A percentile compares a stretch with the other conserved stretches of the same genome.
phyloP scores from a whole-genome alignment of 805 yeast genomes.

The Candida pseudoglaebosa region DNA sequence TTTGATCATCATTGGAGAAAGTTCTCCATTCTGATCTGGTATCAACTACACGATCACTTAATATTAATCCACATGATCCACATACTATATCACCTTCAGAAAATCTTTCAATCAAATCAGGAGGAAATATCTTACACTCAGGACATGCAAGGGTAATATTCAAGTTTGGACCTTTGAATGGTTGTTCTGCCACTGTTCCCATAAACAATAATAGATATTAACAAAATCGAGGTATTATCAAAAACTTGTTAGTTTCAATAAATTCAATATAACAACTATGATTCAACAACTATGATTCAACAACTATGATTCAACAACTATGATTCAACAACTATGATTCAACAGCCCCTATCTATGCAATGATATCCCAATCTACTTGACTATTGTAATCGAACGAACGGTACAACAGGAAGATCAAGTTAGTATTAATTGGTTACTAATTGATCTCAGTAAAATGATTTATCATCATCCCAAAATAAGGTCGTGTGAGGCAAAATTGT shows the following conservation, averaged over 20 bases:
- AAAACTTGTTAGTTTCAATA: too few relatives aligned
- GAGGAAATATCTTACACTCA: constrained; percentile 93
- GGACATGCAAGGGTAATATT: constrained; percentile 91
- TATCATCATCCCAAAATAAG: neutral
- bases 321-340: too few relatives aligned
- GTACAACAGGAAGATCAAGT: constrained; percentile 3
- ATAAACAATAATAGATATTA: neutral
- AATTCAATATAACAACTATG: too few relatives aligned
- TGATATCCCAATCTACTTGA: too few relatives aligned
- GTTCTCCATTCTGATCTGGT: constrained; percentile 99
- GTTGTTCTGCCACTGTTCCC: constrained; percentile 19
- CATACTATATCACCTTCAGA: constrained; percentile 99
- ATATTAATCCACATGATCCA: constrained; percentile 91
- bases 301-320: too few relatives aligned
- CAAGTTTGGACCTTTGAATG: constrained; percentile 67
- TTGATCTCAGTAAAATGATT: too few relatives aligned
- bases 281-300: too few relatives aligned
- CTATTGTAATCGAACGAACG: constrained; percentile 5
- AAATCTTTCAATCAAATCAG: constrained; percentile 89
- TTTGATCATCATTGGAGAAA: constrained; percentile 94
- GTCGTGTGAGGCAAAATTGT: neutral
- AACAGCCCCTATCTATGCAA: too few relatives aligned
- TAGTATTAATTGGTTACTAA: neutral
- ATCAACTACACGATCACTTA: constrained; percentile 88
- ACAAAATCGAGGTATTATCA: too few relatives aligned